A percentile compares a stretch with the other conserved stretches of the same genome.
Conservation (phyloP, 2,329 filamentous ascomycete species). For the Cladobotryum protrusum region DNA sequence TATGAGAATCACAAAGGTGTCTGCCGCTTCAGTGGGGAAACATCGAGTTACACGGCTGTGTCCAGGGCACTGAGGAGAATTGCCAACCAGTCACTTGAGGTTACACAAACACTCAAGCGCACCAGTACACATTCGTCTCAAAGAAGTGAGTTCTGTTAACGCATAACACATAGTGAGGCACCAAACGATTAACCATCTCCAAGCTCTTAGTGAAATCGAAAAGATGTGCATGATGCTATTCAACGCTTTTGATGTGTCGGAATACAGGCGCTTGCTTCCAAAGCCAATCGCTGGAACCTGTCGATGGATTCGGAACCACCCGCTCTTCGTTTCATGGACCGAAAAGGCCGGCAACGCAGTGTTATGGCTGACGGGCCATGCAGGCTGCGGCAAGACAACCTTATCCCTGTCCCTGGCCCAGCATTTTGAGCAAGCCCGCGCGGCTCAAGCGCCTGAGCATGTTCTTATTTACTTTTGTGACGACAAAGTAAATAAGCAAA, state of each 20-base stretch:
- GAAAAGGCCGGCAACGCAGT: constrained; percentile 21
- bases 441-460: constrained; percentile 8
- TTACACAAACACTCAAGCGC: background rate
- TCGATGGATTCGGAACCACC: constrained; percentile 28
- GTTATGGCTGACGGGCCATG: constrained; percentile 31
- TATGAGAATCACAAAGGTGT: constrained; percentile 21
- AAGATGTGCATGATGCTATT: constrained; percentile 27
- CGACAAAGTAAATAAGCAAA: constrained; percentile 26
- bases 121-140: too few relatives aligned
- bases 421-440: constrained; percentile 18
- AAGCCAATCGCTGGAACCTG: constrained; percentile 29
- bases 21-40: constrained; percentile 19
- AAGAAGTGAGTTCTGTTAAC: background rate
- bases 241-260: constrained; percentile 22
- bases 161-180: background rate
- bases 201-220: constrained; percentile 28
- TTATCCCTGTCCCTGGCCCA: constrained; percentile 28
- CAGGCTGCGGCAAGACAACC: constrained; percentile 33
- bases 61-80: constrained; percentile 16
- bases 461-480: constrained; percentile 31
- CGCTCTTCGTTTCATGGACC: constrained; percentile 25
- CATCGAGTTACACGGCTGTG: constrained; percentile 16
- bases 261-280: constrained; percentile 18
- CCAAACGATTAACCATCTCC: constrained; percentile 3
- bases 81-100: constrained; percentile 1